Base-by-base conservation (phyloP, 1,284 basidiomycete genomes). In the Kwoniella shivajii region DNA sequence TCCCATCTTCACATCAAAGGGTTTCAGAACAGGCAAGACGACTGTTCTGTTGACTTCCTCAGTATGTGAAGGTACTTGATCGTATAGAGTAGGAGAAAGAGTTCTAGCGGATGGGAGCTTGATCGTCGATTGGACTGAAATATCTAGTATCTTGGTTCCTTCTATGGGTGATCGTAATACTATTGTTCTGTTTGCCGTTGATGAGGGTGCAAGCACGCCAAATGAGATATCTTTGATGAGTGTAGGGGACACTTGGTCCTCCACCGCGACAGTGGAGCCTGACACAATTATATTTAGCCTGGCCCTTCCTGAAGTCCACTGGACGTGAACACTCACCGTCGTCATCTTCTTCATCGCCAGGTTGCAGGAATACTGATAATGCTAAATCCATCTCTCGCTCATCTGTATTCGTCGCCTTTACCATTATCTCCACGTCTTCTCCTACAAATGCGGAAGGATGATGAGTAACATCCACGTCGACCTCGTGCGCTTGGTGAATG, bases 321-420 rank as follows among this genome's bases (percentile, higher is more conserved):
- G 33, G 33, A n/a, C 13, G 20, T 18, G 5, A 26, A 45, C 31
- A 55, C 84, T 38, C 61, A 89, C 89, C 82, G 22, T 88, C 85
- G 55, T 85, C 84, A 62, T 89, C 87, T 1, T 85, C 84, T 60
- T 92, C 89, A 62, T 89, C 88, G 1, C 85, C 84, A 3, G 90
- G 89, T 57, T 92, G 89, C 33, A 94, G 73, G 46, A 92, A 80
- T 2, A 88, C 83, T 57, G 90, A 88, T 6, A 91, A 78, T 3
- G 81, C 74, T n/a, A 90, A 76, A 6, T 87, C 83, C 20, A 94
- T 74, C 20, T 84, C 81, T 18, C 84, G 80, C 27, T 83, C 82
- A 69, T 93, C 90, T 3, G 78, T 68, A 68, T 90, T 92, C 6
- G 78, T 82, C 13, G 92, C 80, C 37, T 83, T 80, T 36, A 94